Evolutionary conservation across 2,329 filamentous ascomycete species (phyloP).

Genomic region (Penicillium brevicompactum): DNA sequence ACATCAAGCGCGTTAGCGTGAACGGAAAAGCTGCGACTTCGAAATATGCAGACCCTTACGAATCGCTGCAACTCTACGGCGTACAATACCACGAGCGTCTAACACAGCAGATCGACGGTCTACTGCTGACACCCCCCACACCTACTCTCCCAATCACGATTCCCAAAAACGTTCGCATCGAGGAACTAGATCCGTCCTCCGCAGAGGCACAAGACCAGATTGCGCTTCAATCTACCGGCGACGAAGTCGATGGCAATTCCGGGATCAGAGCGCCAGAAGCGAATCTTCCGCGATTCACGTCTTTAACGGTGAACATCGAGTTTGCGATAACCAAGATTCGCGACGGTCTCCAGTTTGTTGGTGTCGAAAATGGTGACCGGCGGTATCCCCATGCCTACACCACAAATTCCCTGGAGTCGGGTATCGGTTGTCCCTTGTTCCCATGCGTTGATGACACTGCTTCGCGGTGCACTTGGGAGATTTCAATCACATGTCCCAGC

Average conservation of each 20-base stretch:
- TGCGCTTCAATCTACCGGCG: conserved; percentile 42
- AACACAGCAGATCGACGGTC: conserved; percentile 65
- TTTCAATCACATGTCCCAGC: conserved; percentile 81
- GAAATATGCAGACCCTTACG: conserved; percentile 46
- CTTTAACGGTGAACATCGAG: conserved; percentile 70
- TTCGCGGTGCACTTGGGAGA: conserved; percentile 80
- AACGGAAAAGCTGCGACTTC: conserved; percentile 44
- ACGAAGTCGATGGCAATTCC: conserved; percentile 39
- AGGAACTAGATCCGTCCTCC: conserved; percentile 59
- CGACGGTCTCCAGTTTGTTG: conserved; percentile 90
- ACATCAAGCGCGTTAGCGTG: conserved; percentile 54
- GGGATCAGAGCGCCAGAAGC: conserved; percentile 41
- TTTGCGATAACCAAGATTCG: conserved; percentile 75
- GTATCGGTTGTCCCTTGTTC: conserved; percentile 82
- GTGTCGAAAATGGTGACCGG: conserved; percentile 74
- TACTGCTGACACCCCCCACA: conserved; percentile 54
- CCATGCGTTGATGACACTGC: conserved; percentile 88
- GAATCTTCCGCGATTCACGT: conserved; percentile 54
- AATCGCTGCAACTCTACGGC: conserved; percentile 56
- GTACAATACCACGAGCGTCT: conserved; percentile 77
- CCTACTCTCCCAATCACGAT: conserved; percentile 62
- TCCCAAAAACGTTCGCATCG: conserved; percentile 63
- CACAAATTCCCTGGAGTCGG: conserved; percentile 74
- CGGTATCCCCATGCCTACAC: conserved; percentile 93
- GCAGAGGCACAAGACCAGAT: conserved; percentile 51